Evolutionary conservation across 805 yeast genomes (phyloP).

Genomic region (Komagataella populi): DNA sequence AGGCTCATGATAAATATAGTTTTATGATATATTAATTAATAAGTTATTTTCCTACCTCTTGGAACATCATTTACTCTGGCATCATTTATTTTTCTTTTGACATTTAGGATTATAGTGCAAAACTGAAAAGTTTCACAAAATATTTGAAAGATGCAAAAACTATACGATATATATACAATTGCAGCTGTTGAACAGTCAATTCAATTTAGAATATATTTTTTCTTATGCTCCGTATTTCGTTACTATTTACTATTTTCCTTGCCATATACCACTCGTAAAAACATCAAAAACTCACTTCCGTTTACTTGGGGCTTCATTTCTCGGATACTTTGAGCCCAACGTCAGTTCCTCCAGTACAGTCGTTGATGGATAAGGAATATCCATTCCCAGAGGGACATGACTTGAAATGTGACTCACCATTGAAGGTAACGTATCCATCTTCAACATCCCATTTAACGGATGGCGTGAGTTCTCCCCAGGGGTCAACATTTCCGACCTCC

Average conservation of each 20-base stretch:
- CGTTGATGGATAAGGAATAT: not conserved
- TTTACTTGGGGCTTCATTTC: not conserved
- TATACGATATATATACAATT: too few relatives aligned
- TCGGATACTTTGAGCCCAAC: not conserved
- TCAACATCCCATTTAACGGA: not conserved
- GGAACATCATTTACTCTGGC: not conserved
- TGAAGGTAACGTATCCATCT: not conserved
- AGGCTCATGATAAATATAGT: not conserved
- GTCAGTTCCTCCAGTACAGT: not conserved
- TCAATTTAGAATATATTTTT: not conserved
- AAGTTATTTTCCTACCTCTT: not conserved
- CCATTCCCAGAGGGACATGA: not conserved
- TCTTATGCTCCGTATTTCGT: not conserved
- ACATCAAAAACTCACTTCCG: not conserved
- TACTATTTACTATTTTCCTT: not conserved
- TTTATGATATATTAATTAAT: not conserved
- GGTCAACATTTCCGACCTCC: constrained; percentile 40
- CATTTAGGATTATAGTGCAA: too few relatives aligned
- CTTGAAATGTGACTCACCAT: not conserved
- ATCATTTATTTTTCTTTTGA: too few relatives aligned
- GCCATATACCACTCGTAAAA: not conserved
- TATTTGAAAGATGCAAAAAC: too few relatives aligned
- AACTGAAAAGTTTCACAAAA: not conserved
- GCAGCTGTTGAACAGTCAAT: not conserved
- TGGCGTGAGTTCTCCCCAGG: constrained; percentile 7